Base-by-base conservation (phyloP, 108 stramenopile species). In the Mayamaea pseudoterrestris region DNA sequence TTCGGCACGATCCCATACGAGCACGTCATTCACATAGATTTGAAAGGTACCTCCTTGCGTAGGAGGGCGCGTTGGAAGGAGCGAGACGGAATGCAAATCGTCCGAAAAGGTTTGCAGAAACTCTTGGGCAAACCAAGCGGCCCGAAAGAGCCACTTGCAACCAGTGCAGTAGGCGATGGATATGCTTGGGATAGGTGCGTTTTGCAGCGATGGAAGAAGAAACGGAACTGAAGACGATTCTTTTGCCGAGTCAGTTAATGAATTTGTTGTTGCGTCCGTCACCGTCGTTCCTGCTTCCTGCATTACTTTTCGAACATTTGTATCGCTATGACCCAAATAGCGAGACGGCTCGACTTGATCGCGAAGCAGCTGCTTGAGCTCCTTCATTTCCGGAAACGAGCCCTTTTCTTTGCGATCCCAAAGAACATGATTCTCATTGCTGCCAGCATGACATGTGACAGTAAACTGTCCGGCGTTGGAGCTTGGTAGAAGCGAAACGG, bases 311-410 rank as follows among this genome's bases (percentile, higher is more conserved):
- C 36, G 12, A 21, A 26, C 31, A 14, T 29, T 42, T 0, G 56
- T 57, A 55, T 88, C 85, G 50, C 76, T 78, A 36, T 92, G 90
- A 9, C 90, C 90, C 49, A 92, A 47, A 44, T 61, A 57, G 35
- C 65, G 62, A 0, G 55, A 37, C 4, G 90, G 90, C 27, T 36
- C 47, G 31, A 93, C 64, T 31, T 45, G 25, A 63, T 88, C 83
- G 8, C 90, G 72, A 25, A 93, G 50, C 44, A 60, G 35, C 53
- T 79, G 82, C 52, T 93, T 88, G 20, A 93, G 29, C 42, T 78
- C 72, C 44, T 86, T 87, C 3, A 73, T 34, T 51, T 88, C 85
- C 1, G 90, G 90, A 57, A 93, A 93, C 36, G 70, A 43, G 0
- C 77, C 70, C 12, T 65, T 50, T 3, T 52, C 63, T 30, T 51